Percentiles rank a stretch among this genome's conserved stretches.
phyloP scores from a whole-genome alignment of 176 grass and related monocot species.

The Oryza glaberrima region DNA sequence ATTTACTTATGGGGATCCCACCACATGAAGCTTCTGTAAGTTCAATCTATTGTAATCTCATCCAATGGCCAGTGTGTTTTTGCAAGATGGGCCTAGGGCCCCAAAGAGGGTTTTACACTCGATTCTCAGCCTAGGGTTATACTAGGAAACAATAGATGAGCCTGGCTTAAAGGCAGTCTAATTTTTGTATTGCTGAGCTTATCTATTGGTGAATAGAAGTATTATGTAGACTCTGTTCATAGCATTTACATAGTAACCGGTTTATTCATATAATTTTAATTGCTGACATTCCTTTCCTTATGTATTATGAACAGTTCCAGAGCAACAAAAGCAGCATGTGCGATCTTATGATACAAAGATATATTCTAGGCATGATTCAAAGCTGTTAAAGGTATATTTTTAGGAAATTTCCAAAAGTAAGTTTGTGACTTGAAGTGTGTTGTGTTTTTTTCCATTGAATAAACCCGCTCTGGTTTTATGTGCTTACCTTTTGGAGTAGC shows the following conservation, averaged over 20 bases:
- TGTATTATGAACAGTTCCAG: slow-evolving; percentile 51
- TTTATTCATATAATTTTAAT: slow-evolving; percentile 39
- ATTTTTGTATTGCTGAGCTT: slow-evolving; percentile 29
- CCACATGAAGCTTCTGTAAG: slow-evolving; percentile 12
- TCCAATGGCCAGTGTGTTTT: slow-evolving; percentile 3
- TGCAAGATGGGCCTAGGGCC: neutral
- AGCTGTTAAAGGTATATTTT: slow-evolving; percentile 71
- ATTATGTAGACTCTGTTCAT: slow-evolving; percentile 30
- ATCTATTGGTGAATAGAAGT: slow-evolving; percentile 24
- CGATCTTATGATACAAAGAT: slow-evolving; percentile 73
- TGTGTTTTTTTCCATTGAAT: slow-evolving; percentile 26
- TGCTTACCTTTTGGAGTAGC: slow-evolving; percentile 17
- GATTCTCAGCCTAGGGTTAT: neutral
- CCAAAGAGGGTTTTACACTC: slow-evolving; percentile 17
- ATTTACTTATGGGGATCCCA: neutral
- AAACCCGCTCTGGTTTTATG: slow-evolving; percentile 20
- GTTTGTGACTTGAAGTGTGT: slow-evolving; percentile 36
- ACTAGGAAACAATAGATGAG: slow-evolving; percentile 6
- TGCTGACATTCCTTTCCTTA: slow-evolving; percentile 26
- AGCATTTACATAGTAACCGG: slow-evolving; percentile 34
- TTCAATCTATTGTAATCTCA: neutral
- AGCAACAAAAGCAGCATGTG: slow-evolving; percentile 69
- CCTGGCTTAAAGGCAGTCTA: slow-evolving; percentile 30
- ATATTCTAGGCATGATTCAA: slow-evolving; percentile 75
- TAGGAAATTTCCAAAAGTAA: slow-evolving; percentile 37